phyloP scores from a whole-genome alignment of 441 rosid species.

The Cnidoscolus chayamansa region DNA sequence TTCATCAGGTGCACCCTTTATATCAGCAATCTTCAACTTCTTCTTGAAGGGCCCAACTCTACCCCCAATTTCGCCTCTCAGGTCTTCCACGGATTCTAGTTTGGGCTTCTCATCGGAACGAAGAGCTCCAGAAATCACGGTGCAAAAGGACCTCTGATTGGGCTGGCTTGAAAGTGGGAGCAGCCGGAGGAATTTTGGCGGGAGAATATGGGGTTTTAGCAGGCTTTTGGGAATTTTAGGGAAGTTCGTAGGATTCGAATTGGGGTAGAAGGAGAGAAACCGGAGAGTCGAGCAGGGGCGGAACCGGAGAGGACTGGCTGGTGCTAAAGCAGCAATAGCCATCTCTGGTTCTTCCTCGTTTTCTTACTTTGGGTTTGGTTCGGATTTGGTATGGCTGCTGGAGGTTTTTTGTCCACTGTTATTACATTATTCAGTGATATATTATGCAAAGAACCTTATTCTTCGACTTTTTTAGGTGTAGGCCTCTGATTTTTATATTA shows the following conservation, averaged over 20 bases:
- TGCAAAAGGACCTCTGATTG: conserved; percentile 35
- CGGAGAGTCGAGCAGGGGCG: conserved; percentile 41
- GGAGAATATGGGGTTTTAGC: conserved; percentile 20
- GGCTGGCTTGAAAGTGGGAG: conserved; percentile 13
- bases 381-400: neutral
- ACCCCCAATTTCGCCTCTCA: conserved; percentile 28
- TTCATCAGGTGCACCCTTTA: conserved; percentile 67
- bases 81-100: conserved; percentile 26
- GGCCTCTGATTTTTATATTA: no score
- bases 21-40: conserved; percentile 64
- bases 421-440: neutral
- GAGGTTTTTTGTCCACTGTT: conserved; percentile 11
- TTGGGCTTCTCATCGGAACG: conserved; percentile 37
- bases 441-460: no score
- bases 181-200: conserved; percentile 22
- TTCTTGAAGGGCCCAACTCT: conserved; percentile 51
- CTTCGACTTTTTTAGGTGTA: no score
- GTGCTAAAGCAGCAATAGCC: conserved; percentile 41
- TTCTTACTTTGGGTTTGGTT: neutral
- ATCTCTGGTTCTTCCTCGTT: neutral
- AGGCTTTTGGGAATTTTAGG: conserved; percentile 32
- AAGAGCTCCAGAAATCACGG: conserved; percentile 34
- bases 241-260: conserved; percentile 17
- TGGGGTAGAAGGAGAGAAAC: conserved; percentile 39
- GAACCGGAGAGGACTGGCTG: conserved; percentile 44